phyloP scores from a whole-genome alignment of 257 asterid species.

The Rhazya stricta region DNA sequence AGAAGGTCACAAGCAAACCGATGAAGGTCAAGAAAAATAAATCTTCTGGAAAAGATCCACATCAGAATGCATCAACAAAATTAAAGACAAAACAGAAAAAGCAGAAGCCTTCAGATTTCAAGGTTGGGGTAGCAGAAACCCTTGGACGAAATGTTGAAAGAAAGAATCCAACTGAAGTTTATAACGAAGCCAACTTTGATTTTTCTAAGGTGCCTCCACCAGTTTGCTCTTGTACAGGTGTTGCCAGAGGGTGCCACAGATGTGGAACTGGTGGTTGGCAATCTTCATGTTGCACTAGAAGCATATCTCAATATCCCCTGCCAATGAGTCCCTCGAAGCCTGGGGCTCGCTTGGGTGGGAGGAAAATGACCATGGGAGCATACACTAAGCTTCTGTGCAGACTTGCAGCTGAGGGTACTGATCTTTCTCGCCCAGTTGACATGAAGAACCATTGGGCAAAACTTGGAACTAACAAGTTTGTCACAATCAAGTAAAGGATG shows the following conservation, averaged over 20 bases:
- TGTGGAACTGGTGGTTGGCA: conserved; percentile 41
- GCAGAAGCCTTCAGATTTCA: conserved; percentile 17
- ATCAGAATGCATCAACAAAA: conserved; percentile 12
- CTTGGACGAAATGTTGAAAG: conserved; percentile 13
- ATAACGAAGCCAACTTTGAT: conserved; percentile 26
- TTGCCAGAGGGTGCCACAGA: conserved; percentile 30
- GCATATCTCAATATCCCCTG: conserved; percentile 36
- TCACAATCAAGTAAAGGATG: conserved; percentile 23
- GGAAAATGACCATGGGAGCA: conserved; percentile 37
- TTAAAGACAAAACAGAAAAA: conserved; percentile 3
- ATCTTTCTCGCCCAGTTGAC: conserved; percentile 35
- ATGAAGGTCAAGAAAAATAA: conserved; percentile 13
- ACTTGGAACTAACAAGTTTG: conserved; percentile 34
- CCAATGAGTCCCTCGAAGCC: conserved; percentile 33
- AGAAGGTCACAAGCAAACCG: conserved; percentile 8
- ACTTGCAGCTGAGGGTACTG: conserved; percentile 32
- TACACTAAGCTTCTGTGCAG: conserved; percentile 31
- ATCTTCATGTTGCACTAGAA: conserved; percentile 34
- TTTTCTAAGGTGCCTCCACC: conserved; percentile 35
- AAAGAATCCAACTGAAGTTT: conserved; percentile 19
- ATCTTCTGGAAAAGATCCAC: not conserved
- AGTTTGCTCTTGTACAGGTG: conserved; percentile 39
- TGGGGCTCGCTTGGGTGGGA: conserved; percentile 29
- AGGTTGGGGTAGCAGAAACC: conserved; percentile 13
- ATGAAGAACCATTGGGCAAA: conserved; percentile 38